A percentile compares a stretch with the other conserved stretches of the same genome.
Evolutionary conservation across 2,329 filamentous ascomycete species (phyloP).

Genomic region (Reticulascus tulasneorum): DNA sequence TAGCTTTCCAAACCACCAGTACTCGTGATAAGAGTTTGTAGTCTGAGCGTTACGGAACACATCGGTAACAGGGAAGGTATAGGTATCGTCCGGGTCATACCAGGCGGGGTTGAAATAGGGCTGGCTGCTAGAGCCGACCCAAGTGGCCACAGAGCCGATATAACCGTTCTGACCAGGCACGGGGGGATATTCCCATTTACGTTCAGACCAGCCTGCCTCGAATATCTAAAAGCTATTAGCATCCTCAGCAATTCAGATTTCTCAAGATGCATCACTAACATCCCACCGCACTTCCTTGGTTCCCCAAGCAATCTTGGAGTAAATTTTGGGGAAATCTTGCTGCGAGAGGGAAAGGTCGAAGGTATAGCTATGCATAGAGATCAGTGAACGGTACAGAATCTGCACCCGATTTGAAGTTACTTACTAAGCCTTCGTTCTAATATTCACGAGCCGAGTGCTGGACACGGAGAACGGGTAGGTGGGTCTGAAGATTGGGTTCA

Average conservation of each 20-base stretch:
- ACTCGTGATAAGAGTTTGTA: slow-evolving; percentile 9
- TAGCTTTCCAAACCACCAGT: slow-evolving; percentile 40
- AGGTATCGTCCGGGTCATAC: slow-evolving; percentile 21
- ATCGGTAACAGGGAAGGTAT: slow-evolving; percentile 20
- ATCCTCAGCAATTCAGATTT: background rate
- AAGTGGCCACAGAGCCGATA: slow-evolving; percentile 23
- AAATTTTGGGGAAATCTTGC: slow-evolving; percentile 18
- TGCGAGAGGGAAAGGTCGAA: slow-evolving; percentile 13
- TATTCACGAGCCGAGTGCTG: no score
- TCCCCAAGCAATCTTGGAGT: slow-evolving; percentile 18
- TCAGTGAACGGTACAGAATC: no score
- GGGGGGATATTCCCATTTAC: slow-evolving; percentile 21
- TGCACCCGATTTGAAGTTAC: no score
- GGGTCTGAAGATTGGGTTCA: slow-evolving; percentile 15
- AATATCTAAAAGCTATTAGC: slow-evolving; percentile 14
- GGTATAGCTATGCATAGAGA: no score
- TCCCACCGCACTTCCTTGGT: slow-evolving; percentile 18
- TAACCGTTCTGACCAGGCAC: slow-evolving; percentile 23
- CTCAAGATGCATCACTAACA: background rate
- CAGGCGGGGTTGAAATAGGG: slow-evolving; percentile 15
- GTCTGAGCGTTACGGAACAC: slow-evolving; percentile 14
- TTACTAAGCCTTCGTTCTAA: no score
- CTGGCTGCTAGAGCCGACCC: slow-evolving; percentile 14
- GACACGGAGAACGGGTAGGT: slow-evolving; percentile 11
- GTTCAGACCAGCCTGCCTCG: slow-evolving; percentile 21